A percentile compares a stretch with the other conserved stretches of the same genome.
Conservation (phyloP, 2,329 filamentous ascomycete genomes). For the Zasmidium angulare region DNA sequence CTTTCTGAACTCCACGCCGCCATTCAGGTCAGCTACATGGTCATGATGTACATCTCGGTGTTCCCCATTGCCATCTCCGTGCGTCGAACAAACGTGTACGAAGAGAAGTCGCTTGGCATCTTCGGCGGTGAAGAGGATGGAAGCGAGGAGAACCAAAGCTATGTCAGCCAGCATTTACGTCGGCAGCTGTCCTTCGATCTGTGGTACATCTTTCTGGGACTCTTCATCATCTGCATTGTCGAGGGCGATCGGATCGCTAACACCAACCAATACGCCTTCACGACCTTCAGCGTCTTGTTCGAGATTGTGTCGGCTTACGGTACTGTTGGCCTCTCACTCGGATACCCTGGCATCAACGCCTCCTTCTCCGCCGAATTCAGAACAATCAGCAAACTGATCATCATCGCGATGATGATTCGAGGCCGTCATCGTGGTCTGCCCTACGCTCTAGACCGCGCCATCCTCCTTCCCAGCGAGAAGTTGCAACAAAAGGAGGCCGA, state of each 20-base stretch:
- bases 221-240: constrained; percentile 88
- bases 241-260: constrained; percentile 73
- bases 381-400: constrained; percentile 64
- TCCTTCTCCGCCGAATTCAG: constrained; percentile 82
- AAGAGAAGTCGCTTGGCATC: constrained; percentile 81
- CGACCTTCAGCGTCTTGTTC: constrained; percentile 63
- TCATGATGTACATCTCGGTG: constrained; percentile 99
- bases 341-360: constrained; percentile 72
- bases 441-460: constrained; percentile 68
- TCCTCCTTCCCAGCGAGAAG: constrained; percentile 66
- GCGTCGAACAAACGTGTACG: constrained; percentile 92
- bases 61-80: constrained; percentile 96
- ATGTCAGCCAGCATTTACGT: constrained; percentile 87
- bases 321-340: constrained; percentile 87
- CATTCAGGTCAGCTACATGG: constrained; percentile 88
- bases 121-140: constrained; percentile 57
- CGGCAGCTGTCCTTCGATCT: constrained; percentile 94
- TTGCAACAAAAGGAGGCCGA: constrained; percentile 60
- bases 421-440: constrained; percentile 65
- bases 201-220: constrained; percentile 93
- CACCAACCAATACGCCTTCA: constrained; percentile 54
- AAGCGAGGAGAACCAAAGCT: constrained; percentile 66
- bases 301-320: constrained; percentile 90
- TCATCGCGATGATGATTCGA: constrained; percentile 66
- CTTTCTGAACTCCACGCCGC: constrained; percentile 79